phyloP scores from a whole-genome alignment of 1,284 basidiomycete species.

The Wallemia ichthyophaga region DNA sequence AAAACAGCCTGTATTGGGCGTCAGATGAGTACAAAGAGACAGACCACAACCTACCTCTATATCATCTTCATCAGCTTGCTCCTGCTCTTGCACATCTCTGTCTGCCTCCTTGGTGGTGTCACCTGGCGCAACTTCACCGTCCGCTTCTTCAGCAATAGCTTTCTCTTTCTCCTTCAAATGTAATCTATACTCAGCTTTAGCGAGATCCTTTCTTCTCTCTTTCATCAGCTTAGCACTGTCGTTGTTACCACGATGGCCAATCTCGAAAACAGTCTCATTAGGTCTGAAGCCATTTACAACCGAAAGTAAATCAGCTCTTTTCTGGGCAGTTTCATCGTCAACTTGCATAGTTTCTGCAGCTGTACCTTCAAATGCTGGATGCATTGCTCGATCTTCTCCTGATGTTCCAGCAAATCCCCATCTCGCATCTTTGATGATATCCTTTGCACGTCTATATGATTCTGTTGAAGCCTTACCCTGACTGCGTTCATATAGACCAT shows the following conservation, averaged over 20 bases:
- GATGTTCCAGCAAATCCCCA: constrained; percentile 32
- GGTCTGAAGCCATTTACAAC: constrained; percentile 58
- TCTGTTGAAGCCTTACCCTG: constrained; percentile 62
- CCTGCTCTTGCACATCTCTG: constrained; percentile 18
- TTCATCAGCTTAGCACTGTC: constrained; percentile 54
- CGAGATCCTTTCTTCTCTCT: constrained; percentile 46
- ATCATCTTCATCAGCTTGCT: constrained; percentile 45
- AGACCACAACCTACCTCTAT: constrained; percentile 16
- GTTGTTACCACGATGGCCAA: constrained; percentile 38
- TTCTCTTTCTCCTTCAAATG: constrained; percentile 15
- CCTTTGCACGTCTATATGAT: constrained; percentile 66
- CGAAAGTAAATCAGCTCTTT: constrained; percentile 34
- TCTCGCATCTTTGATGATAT: constrained; percentile 35
- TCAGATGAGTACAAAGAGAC: neutral
- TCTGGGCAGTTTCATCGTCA: constrained; percentile 20
- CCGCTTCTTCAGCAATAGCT: constrained; percentile 12
- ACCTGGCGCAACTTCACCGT: constrained; percentile 10
- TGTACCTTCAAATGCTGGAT: constrained; percentile 24
- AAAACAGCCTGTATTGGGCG: constrained; percentile 33
- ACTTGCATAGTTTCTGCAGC: constrained; percentile 1
- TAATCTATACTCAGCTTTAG: constrained; percentile 18
- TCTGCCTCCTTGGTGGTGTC: constrained; percentile 8
- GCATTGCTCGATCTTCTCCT: constrained; percentile 32
- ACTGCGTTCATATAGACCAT: constrained; percentile 77
- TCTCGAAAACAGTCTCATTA: constrained; percentile 69